These are phyloP conservation scores for Hypoxylon intermedium DNA, from an alignment of 495 filamentous ascomycete genomes.

Conservation along the genomic window DNA sequence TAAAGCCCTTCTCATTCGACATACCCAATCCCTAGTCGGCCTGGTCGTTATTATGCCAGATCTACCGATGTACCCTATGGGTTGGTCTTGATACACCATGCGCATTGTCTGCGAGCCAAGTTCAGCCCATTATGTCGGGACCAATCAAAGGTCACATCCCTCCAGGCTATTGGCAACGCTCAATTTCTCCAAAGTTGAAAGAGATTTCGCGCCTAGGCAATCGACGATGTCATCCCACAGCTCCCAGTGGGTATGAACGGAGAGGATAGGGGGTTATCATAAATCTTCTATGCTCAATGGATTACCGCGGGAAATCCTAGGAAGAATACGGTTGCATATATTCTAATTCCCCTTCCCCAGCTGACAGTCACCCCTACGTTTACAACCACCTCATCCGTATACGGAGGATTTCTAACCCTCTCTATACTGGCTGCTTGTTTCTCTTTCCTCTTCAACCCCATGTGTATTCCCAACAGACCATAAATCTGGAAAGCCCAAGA, in stretches of 20 bases:
- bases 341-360: conserved; percentile 7
- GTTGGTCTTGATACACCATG: conserved; percentile 26
- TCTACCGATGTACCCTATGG: conserved; percentile 17
- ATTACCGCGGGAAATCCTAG: conserved; percentile 1
- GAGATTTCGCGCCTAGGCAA: not conserved
- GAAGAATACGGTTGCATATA: not conserved
- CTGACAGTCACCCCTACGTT: conserved; percentile 5
- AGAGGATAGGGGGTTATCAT: not conserved
- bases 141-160: conserved; percentile 22
- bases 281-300: not conserved
- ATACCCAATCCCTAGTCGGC: conserved; percentile 3
- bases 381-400: conserved; percentile 9
- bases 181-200: conserved; percentile 12
- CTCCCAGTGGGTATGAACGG: not conserved
- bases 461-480: conserved; percentile 6
- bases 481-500: not conserved
- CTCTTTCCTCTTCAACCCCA: not conserved
- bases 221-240: conserved; percentile 6
- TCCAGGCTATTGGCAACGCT: conserved; percentile 18
- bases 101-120: conserved; percentile 18
- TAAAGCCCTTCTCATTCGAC: conserved; percentile 3
- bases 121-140: conserved; percentile 29
- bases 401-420: conserved; percentile 1
- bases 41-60: conserved; percentile 16
- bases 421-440: conserved; percentile 1